Evolutionary conservation across 495 filamentous ascomycete genomes (phyloP), one percentile per base, ranked within the genome.

Genomic region (Aspergillus taichungensis): DNA sequence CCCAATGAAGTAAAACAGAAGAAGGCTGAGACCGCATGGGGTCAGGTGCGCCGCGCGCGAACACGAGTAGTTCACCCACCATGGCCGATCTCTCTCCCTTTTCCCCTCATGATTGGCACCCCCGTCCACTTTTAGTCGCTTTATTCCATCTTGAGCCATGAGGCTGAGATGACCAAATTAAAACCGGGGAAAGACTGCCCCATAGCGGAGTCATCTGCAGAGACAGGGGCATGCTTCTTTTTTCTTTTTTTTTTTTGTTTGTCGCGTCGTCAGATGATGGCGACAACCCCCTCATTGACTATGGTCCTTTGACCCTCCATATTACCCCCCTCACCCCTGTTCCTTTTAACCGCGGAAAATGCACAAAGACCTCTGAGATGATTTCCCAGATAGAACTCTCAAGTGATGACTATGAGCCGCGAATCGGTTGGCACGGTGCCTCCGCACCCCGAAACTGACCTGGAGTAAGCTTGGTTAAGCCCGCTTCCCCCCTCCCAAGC

Each of bases 401-500:
- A 6, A 33, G 47, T 14, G n/a, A 56, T 52, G 53, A 37, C 42
- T 3, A 13, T 33, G 27, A 14, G 18, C 13, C 42, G 38, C 37
- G 40, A 47, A 18, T 41, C 14, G 34, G 38, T 42, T 34, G 36
- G 27, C 14, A 37, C 28, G 29, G 40, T 18, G 10, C 34, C 34
- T 32, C 13, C 8, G 1, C 39, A 32, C 1, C 30, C 35, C 9
- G 44, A 63, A 11, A 69, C 63, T 0, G 59, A 63, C 43, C 60
- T 67, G 13, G 69, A 73, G 69, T 73, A 53, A 34, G 67, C 54
- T 29, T 34, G n/a, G 5, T 30, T 30, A n/a, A 29, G 4, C 8
- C 39, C 31, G 37, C 40, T 47, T 40, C 39, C n/a, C 8, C 31
- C 45, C 39, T 9, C 8, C 31, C 45, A 31, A 29, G n/a, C 6